Conservation (phyloP, 208 protist species). For the Leishmania martiniquensis region DNA sequence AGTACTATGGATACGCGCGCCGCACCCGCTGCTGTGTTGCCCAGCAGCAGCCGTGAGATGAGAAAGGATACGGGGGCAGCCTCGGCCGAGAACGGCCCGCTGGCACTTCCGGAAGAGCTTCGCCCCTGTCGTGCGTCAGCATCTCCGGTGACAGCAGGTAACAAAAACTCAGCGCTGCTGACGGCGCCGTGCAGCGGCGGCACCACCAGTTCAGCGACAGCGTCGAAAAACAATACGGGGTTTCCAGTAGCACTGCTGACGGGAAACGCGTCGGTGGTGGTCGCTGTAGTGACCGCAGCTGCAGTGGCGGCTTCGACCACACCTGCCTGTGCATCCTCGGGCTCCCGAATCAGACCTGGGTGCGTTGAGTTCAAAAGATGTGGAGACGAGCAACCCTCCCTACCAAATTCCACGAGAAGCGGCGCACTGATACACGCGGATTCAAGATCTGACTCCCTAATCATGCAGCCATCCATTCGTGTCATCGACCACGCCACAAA, state of each 20-base stretch:
- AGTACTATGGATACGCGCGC: constrained; percentile 18
- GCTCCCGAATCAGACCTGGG: not conserved
- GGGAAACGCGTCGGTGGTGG: not conserved
- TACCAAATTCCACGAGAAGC: not conserved
- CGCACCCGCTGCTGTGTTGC: not conserved
- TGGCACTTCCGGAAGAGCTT: not conserved
- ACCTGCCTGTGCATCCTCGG: not conserved
- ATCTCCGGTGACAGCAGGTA: not conserved
- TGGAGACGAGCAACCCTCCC: not conserved
- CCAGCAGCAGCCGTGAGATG: not conserved
- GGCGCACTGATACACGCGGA: not conserved
- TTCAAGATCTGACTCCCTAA: constrained; percentile 1
- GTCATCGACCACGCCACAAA: constrained; percentile 30
- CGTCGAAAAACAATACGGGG: not conserved
- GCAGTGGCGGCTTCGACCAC: not conserved
- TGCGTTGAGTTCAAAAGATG: constrained; percentile 2
- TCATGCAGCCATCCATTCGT: constrained; percentile 13
- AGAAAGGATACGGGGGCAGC: not conserved
- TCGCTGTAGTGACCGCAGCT: not conserved
- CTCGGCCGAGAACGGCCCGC: not conserved
- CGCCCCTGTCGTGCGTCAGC: not conserved
- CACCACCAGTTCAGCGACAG: not conserved
- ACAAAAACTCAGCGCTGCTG: not conserved
- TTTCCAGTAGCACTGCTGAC: not conserved
- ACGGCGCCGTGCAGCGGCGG: not conserved